Percentiles rank a stretch among this genome's conserved stretches.
Conservation (phyloP, 2,329 filamentous ascomycete species). For the Colletotrichum magnum region DNA sequence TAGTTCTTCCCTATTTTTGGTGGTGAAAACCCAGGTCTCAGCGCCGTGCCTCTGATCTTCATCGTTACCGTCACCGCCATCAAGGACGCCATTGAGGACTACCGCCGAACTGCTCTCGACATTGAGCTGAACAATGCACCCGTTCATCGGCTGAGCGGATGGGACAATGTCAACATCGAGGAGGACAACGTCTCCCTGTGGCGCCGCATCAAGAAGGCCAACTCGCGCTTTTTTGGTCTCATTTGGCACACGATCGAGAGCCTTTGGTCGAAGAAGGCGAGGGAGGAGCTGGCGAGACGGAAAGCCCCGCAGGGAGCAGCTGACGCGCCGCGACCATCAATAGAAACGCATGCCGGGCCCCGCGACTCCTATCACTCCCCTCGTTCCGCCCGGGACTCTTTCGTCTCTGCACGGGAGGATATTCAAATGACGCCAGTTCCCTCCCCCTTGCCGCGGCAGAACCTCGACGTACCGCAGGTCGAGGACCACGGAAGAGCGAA, state of each 20-base stretch:
- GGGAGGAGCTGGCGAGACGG: constrained; percentile 63
- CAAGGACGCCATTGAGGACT: constrained; percentile 97
- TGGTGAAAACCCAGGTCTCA: constrained; percentile 88
- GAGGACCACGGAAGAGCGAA: constrained; percentile 51
- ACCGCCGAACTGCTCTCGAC: constrained; percentile 89
- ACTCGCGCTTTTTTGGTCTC: constrained; percentile 71
- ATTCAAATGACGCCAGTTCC: constrained; percentile 98
- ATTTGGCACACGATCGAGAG: constrained; percentile 64
- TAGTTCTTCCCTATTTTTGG: constrained; percentile 98
- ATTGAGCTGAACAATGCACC: constrained; percentile 96
- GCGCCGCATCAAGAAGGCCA: constrained; percentile 93
- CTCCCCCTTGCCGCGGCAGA: constrained; percentile 74
- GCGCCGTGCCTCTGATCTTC: constrained; percentile 91
- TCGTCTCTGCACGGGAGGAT: constrained; percentile 72
- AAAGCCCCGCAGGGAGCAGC: constrained; percentile 56
- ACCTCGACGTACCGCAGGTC: constrained; percentile 56
- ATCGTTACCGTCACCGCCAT: constrained; percentile 90
- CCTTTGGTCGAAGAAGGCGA: constrained; percentile 67
- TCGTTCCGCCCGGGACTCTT: constrained; percentile 60
- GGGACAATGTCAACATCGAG: constrained; percentile 92
- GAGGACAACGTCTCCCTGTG: constrained; percentile 89
- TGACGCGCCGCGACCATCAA: constrained; percentile 68
- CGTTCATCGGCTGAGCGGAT: constrained; percentile 89
- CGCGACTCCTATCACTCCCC: constrained; percentile 66
- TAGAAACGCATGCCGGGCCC: constrained; percentile 71